phyloP scores from a whole-genome alignment of 257 asterid genomes.

The Penstemon davidsonii region DNA sequence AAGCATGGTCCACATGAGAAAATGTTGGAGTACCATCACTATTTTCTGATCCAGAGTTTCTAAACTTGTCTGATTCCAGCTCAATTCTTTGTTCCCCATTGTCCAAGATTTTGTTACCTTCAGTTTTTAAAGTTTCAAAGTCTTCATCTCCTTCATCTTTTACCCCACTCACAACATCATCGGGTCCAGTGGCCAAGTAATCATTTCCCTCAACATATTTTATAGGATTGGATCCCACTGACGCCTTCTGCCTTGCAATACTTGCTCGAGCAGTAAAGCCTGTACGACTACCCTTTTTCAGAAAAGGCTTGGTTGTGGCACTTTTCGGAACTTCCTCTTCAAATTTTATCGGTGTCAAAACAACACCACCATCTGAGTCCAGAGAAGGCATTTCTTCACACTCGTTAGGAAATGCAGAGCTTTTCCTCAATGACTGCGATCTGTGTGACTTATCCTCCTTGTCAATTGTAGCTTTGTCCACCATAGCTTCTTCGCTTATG shows the following conservation, averaged over 20 bases:
- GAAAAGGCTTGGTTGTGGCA: conserved; percentile 52
- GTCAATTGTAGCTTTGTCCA: not conserved
- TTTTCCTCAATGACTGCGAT: conserved; percentile 60
- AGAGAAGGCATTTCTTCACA: conserved; percentile 42
- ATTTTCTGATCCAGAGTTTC: conserved; percentile 67
- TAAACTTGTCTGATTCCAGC: conserved; percentile 33
- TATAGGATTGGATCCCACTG: conserved; percentile 37
- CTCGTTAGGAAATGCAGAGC: conserved; percentile 51
- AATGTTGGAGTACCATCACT: conserved; percentile 48
- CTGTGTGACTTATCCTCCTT: conserved; percentile 74
- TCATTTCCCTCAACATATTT: conserved; percentile 49
- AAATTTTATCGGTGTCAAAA: conserved; percentile 53
- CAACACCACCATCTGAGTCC: conserved; percentile 55
- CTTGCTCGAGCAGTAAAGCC: conserved; percentile 50
- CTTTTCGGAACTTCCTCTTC: conserved; percentile 48
- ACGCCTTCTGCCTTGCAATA: conserved; percentile 47
- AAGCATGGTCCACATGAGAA: conserved; percentile 56
- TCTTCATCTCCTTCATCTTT: conserved; percentile 57
- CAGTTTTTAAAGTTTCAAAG: conserved; percentile 42
- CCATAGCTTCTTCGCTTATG: conserved; percentile 54
- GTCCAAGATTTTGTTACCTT: conserved; percentile 26
- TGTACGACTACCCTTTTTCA: conserved; percentile 60
- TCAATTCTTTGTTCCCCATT: conserved; percentile 19
- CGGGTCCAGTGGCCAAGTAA: conserved; percentile 50
- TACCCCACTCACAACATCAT: conserved; percentile 44